Evolutionary conservation across 1,284 basidiomycete genomes (phyloP), one percentile per base, ranked within the genome.

Genomic region (Ustilago curta): DNA sequence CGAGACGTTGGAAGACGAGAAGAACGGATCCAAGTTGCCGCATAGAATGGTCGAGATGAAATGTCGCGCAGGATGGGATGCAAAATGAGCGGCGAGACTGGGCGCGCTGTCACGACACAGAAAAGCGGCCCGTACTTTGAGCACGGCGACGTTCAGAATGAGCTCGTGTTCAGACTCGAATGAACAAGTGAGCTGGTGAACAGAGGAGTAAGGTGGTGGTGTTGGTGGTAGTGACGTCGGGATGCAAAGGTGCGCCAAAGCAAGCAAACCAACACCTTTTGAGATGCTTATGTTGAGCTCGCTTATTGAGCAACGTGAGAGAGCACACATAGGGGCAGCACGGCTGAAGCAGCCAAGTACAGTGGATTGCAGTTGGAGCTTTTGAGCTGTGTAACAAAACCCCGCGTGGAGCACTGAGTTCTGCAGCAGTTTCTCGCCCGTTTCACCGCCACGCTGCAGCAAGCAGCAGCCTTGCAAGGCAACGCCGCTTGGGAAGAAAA

Each of bases 21-120:
- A 42, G 19, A 14, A 18, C 42, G 53, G 53, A 25, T 18, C 9
- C 0, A 35, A 21, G 23, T 18, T 27, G 53, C 40, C 42, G 53
- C n/a, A n/a, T 35, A 18, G 21, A 44, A 18, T 16, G 6, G 40
- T 21, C 27, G 43, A 58, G 62, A 56, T 62, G 70, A 72, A 58
- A 53, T 77, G 44, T 62, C 56, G 59, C 59, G 44, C 47, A 14
- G 47, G 61, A 53, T 52, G 57, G 56, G 51, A 8, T n/a, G 7
- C 16, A 7, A 37, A 21, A 19, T 21, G 18, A 42, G 2, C 12
- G 48, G 21, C 14, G 32, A 29, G 42, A 42, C 9, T 31, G 40
- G 51, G 39, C 18, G 39, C 18, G 37, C 50, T 23, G 40, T 29
- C 25, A 37, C 27, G 37, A 42, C 14, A 19, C 23, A 35, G 23